These are phyloP conservation scores for Coemansia sp. DNA, from an alignment of 192 early-diverging fungal genomes.

Conservation along the genomic window DNA sequence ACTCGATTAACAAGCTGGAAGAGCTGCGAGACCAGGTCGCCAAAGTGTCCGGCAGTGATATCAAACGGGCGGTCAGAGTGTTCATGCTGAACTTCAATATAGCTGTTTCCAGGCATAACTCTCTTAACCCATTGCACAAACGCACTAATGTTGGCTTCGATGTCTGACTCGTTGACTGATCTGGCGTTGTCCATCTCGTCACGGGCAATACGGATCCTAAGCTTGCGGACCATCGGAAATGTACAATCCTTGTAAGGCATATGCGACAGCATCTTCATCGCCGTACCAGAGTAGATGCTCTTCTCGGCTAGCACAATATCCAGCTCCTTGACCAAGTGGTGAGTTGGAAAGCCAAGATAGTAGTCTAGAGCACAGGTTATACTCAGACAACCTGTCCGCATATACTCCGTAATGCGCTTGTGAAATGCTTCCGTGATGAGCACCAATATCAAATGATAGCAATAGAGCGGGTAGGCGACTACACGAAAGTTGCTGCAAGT, in stretches of 20 bases:
- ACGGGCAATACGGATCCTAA: background rate
- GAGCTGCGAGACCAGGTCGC: background rate
- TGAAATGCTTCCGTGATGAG: background rate
- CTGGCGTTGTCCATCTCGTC: background rate
- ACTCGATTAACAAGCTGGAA: background rate
- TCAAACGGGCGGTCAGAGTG: background rate
- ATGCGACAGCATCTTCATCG: background rate
- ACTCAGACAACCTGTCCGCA: background rate
- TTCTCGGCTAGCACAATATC: background rate
- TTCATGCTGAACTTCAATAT: background rate
- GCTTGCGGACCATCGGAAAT: background rate
- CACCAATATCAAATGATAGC: background rate
- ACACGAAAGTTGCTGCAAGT: background rate
- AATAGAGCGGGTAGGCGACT: background rate
- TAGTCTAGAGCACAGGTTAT: background rate
- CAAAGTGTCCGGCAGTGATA: background rate
- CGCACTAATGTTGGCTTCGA: background rate
- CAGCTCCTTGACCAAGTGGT: constrained; percentile 6
- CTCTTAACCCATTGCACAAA: background rate
- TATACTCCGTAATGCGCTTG: background rate
- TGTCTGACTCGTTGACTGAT: background rate
- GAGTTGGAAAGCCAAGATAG: background rate
- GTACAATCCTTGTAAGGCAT: background rate
- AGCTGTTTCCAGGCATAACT: background rate
- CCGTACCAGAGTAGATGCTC: background rate